A percentile compares a stretch with the other conserved stretches of the same genome.
phyloP scores from a whole-genome alignment of 345 rosid species.

The Euphorbia pulcherrima region DNA sequence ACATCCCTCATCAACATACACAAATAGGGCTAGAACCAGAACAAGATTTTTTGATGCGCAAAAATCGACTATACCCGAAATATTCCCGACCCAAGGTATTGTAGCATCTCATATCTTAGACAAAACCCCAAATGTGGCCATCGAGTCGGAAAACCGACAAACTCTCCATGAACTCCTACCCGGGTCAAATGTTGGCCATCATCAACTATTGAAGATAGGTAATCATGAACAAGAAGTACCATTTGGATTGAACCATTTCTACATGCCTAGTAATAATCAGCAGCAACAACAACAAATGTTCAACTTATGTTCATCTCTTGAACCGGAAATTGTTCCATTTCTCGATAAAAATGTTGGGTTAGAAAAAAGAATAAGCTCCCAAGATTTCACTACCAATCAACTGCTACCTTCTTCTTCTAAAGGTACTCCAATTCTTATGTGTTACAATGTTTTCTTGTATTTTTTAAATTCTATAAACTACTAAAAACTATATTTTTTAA shows the following conservation, averaged over 20 bases:
- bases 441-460: too few species aligned
- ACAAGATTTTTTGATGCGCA: background rate
- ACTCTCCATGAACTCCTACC: background rate
- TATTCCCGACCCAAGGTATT: too few species aligned
- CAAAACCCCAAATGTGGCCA: background rate
- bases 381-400: background rate
- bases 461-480: too few species aligned
- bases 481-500: too few species aligned
- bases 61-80: background rate
- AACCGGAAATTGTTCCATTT: background rate
- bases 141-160: background rate
- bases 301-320: background rate
- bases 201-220: too few species aligned
- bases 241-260: background rate
- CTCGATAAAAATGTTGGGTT: background rate
- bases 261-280: background rate
- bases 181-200: background rate
- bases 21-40: background rate
- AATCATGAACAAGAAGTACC: background rate
- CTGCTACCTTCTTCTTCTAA: background rate
- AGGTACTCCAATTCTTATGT: background rate
- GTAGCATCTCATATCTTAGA: background rate
- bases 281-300: background rate
- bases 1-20: background rate
- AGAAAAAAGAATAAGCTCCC: background rate